Evolutionary conservation across 345 rosid species (phyloP).

Genomic region (Isatis tinctoria): DNA sequence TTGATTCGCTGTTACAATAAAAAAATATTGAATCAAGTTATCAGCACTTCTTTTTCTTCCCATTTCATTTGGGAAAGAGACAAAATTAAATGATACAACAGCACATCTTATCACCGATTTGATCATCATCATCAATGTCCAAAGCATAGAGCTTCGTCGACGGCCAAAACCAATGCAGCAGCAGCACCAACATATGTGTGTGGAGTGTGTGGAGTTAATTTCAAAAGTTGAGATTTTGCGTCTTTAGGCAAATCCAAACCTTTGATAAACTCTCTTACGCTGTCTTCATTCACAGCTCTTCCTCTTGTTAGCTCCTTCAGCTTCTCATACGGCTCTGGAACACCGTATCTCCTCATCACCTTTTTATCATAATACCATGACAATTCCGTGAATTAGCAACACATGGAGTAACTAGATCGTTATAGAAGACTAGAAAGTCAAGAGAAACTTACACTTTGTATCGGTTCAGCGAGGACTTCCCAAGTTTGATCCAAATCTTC

Average conservation of each 20-base stretch:
- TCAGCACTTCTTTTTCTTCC: background rate
- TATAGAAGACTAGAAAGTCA: background rate
- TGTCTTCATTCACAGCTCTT: slow-evolving; percentile 69
- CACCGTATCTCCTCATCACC: slow-evolving; percentile 95
- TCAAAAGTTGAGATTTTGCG: slow-evolving; percentile 59
- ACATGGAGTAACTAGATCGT: background rate
- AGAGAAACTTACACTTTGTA: slow-evolving; percentile 66
- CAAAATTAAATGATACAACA: background rate
- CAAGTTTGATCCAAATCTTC: slow-evolving; percentile 82
- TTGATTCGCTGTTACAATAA: too few species aligned
- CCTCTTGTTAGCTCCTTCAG: slow-evolving; percentile 92
- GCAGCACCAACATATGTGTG: slow-evolving; percentile 82
- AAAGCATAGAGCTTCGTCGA: slow-evolving; percentile 35
- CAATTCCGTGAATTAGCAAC: background rate
- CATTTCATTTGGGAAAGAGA: background rate
- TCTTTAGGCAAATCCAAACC: slow-evolving; percentile 66
- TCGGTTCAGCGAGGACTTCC: slow-evolving; percentile 98
- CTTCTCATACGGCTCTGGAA: slow-evolving; percentile 94
- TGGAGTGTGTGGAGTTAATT: slow-evolving; percentile 63
- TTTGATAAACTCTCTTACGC: slow-evolving; percentile 63
- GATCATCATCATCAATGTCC: background rate
- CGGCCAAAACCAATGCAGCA: slow-evolving; percentile 51
- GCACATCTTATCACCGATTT: background rate
- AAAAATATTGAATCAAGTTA: too few species aligned
- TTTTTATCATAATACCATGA: background rate